Conservation (phyloP, 139 green algal genomes). For the Asterochloris erici region DNA sequence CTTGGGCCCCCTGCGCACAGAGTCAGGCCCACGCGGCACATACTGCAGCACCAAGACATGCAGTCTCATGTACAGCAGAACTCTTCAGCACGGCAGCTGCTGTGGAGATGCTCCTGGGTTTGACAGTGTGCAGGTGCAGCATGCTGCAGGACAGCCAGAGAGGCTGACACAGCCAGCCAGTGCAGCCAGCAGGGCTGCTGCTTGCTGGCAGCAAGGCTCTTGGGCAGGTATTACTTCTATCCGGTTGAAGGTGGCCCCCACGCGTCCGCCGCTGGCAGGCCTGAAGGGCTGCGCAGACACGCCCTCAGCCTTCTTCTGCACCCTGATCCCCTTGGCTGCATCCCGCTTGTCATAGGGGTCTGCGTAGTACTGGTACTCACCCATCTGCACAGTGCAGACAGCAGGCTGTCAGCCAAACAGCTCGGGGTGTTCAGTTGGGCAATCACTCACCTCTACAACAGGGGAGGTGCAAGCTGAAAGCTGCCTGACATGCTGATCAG, state of each 20-base stretch:
- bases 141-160: too few species aligned
- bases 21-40: neutral
- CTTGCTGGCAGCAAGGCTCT: neutral
- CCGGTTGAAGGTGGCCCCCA: constrained; percentile 17
- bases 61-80: constrained; percentile 9
- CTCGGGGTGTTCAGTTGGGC: neutral
- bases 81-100: neutral
- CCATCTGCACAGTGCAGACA: constrained; percentile 5
- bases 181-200: too few species aligned
- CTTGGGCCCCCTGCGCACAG: neutral
- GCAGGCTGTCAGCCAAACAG: neutral
- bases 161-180: too few species aligned
- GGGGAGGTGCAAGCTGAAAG: too few species aligned
- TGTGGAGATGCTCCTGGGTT: too few species aligned
- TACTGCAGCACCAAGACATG: constrained; percentile 1
- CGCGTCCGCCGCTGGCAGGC: constrained; percentile 40
- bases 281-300: constrained; percentile 42
- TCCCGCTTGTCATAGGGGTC: constrained; percentile 29
- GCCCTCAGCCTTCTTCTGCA: neutral
- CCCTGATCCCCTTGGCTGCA: constrained; percentile 27
- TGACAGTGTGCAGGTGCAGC: too few species aligned
- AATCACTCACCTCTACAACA: neutral
- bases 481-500: too few species aligned
- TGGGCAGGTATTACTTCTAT: constrained; percentile 1
- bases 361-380: constrained; percentile 38